Percentiles rank a stretch among this genome's conserved stretches.
Conservation (phyloP, 768 basidiomycete species). For the Solioccasus polychromus region DNA sequence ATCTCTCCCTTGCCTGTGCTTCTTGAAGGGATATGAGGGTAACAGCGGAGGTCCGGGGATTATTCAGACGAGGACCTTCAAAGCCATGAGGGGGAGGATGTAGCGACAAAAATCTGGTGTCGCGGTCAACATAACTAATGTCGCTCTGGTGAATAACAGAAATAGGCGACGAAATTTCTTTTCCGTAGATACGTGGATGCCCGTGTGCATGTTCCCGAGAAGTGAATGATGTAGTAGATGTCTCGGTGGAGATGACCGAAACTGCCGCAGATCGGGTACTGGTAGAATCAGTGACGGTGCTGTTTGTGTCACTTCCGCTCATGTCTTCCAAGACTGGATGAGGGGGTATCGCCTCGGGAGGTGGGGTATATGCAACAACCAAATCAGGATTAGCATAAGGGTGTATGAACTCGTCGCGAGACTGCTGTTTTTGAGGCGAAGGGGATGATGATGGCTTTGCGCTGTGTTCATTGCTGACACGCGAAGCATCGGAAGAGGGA, state of each 20-base stretch:
- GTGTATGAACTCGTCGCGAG: constrained; percentile 45
- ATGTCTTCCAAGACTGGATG: constrained; percentile 33
- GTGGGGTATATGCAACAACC: constrained; percentile 38
- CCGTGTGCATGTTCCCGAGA: constrained; percentile 17
- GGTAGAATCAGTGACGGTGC: constrained; percentile 47
- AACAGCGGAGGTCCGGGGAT: constrained; percentile 50
- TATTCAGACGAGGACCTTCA: constrained; percentile 48
- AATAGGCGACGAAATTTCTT: constrained; percentile 57
- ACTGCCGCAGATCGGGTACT: constrained; percentile 37
- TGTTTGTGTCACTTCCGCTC: constrained; percentile 47
- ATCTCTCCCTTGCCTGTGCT: constrained; percentile 65
- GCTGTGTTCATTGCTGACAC: constrained; percentile 8
- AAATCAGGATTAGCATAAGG: constrained; percentile 83
- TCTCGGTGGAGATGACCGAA: constrained; percentile 36
- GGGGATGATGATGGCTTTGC: constrained; percentile 19
- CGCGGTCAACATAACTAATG: constrained; percentile 28
- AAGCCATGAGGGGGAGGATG: constrained; percentile 33
- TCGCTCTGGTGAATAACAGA: constrained; percentile 33
- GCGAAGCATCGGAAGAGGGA: constrained; percentile 12
- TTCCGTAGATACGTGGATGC: constrained; percentile 38
- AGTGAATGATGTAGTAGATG: constrained; percentile 26
- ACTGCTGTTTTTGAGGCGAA: constrained; percentile 35
- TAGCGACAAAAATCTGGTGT: constrained; percentile 29
- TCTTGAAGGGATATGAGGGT: constrained; percentile 75
- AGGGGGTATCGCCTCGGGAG: constrained; percentile 24